These are phyloP conservation scores for Phytophthora colocasiae DNA, from an alignment of 352 stramenopile genomes.

Conservation along the genomic window DNA sequence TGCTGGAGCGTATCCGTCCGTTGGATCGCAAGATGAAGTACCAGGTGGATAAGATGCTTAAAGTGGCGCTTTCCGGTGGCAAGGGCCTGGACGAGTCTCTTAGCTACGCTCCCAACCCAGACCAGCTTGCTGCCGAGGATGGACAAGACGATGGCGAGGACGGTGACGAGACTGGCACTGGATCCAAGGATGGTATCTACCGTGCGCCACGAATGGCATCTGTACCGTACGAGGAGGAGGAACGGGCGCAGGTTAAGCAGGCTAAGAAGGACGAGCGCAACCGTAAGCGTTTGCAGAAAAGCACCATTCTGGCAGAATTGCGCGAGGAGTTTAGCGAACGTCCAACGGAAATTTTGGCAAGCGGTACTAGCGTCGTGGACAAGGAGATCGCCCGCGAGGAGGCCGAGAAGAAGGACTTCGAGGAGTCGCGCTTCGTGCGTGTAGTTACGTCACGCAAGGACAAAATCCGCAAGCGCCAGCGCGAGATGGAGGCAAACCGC, in stretches of 20 bases:
- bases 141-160: slow-evolving; percentile 62
- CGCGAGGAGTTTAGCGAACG: slow-evolving; percentile 89
- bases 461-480: slow-evolving; percentile 89
- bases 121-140: slow-evolving; percentile 69
- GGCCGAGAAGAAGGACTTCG: slow-evolving; percentile 84
- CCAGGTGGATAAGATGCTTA: slow-evolving; percentile 92
- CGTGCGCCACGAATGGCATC: slow-evolving; percentile 75
- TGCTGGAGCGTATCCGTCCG: slow-evolving; percentile 86
- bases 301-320: slow-evolving; percentile 83
- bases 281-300: slow-evolving; percentile 85
- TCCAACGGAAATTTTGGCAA: slow-evolving; percentile 72
- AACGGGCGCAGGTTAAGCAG: slow-evolving; percentile 79
- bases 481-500: slow-evolving; percentile 78
- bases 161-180: slow-evolving; percentile 29
- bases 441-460: slow-evolving; percentile 88
- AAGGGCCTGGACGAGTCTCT: slow-evolving; percentile 81
- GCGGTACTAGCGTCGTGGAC: slow-evolving; percentile 70
- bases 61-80: slow-evolving; percentile 79
- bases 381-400: slow-evolving; percentile 86
- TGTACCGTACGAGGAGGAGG: slow-evolving; percentile 88
- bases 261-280: slow-evolving; percentile 84
- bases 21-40: slow-evolving; percentile 91
- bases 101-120: slow-evolving; percentile 83
- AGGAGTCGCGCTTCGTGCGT: slow-evolving; percentile 88
- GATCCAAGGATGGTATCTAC: slow-evolving; percentile 76